Percentiles rank a stretch among this genome's conserved stretches.
Evolutionary conservation across 352 stramenopile species (phyloP).

Genomic region (Pythium coloratum): DNA sequence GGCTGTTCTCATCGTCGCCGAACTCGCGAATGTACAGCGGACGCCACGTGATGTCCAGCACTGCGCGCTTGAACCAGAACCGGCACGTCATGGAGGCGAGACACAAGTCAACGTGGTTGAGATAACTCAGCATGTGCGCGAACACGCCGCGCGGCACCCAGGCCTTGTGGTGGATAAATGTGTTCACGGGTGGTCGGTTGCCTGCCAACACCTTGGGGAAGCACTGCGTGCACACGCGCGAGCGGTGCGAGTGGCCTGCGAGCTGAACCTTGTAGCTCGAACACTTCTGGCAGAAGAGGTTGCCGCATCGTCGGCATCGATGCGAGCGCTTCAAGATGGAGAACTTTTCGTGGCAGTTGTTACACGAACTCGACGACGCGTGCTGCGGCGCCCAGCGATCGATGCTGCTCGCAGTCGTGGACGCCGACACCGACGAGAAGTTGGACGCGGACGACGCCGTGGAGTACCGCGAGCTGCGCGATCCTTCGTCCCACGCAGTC

Average conservation of each 20-base stretch:
- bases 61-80: slow-evolving; percentile 84
- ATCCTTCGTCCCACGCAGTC: slow-evolving; percentile 45
- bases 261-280: slow-evolving; percentile 78
- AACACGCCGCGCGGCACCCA: slow-evolving; percentile 86
- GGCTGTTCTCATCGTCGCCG: slow-evolving; percentile 76
- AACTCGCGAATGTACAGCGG: slow-evolving; percentile 85
- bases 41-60: slow-evolving; percentile 85
- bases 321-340: slow-evolving; percentile 79
- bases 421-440: slow-evolving; percentile 35
- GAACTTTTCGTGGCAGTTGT: slow-evolving; percentile 80
- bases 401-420: slow-evolving; percentile 27
- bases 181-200: slow-evolving; percentile 74
- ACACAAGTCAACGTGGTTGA: slow-evolving; percentile 86
- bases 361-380: slow-evolving; percentile 67
- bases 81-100: slow-evolving; percentile 84
- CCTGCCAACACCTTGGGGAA: slow-evolving; percentile 82
- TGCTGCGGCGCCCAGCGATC: slow-evolving; percentile 75
- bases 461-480: slow-evolving; percentile 63
- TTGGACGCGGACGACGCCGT: slow-evolving; percentile 41
- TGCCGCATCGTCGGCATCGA: slow-evolving; percentile 76
- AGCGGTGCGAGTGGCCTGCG: slow-evolving; percentile 81
- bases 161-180: slow-evolving; percentile 85
- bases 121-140: slow-evolving; percentile 84
- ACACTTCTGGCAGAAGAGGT: slow-evolving; percentile 83
- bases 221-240: slow-evolving; percentile 79